phyloP scores from a whole-genome alignment of 2,329 filamentous ascomycete species.

The Periconia macrospinosa region DNA sequence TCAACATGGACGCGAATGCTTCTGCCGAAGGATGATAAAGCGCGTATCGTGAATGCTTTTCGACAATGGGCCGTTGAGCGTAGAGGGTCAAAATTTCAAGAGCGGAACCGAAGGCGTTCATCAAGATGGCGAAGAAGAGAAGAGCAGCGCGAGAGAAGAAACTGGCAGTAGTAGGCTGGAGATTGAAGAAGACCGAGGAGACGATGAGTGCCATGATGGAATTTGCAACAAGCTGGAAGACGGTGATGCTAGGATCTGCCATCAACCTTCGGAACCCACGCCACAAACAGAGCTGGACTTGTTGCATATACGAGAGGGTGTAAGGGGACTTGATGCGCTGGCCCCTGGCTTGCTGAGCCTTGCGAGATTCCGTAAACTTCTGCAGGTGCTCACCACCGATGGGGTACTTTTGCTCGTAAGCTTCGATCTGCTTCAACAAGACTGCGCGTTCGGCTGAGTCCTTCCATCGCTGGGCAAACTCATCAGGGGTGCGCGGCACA shows the following conservation, averaged over 20 bases:
- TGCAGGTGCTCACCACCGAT: constrained; percentile 49
- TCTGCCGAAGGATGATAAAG: constrained; percentile 89
- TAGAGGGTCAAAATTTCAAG: constrained; percentile 87
- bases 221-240: constrained; percentile 72
- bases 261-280: constrained; percentile 77
- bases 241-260: constrained; percentile 74
- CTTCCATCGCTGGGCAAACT: constrained; percentile 58
- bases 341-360: constrained; percentile 50
- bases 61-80: constrained; percentile 85
- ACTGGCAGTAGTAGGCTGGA: constrained; percentile 64
- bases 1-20: constrained; percentile 83
- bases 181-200: constrained; percentile 78
- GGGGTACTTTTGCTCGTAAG: constrained; percentile 50
- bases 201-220: constrained; percentile 76
- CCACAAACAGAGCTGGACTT: constrained; percentile 77
- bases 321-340: constrained; percentile 73
- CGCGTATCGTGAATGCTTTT: constrained; percentile 85
- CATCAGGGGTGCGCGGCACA: constrained; percentile 53
- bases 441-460: constrained; percentile 53
- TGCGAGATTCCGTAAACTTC: constrained; percentile 50
- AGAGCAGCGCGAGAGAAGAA: constrained; percentile 81
- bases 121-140: constrained; percentile 83
- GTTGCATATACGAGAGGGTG: constrained; percentile 75
- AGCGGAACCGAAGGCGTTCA: constrained; percentile 81
- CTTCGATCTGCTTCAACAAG: constrained; percentile 49